Percentiles rank a stretch among this genome's conserved stretches.
Evolutionary conservation across 441 rosid genomes (phyloP).

Genomic region (Erysimum pusillum): DNA sequence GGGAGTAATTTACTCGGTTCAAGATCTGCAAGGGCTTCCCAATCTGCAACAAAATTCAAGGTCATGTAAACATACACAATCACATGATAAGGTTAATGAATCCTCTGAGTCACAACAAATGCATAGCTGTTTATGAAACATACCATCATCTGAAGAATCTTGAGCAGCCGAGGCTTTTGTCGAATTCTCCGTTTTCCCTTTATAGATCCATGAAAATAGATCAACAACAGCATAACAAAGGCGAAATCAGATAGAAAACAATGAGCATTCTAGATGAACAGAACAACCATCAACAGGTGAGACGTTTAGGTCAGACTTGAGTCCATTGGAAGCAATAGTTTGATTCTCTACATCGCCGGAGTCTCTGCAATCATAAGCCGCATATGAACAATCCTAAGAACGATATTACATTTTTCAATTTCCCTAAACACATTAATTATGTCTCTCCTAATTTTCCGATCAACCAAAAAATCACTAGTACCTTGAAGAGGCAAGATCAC

Average conservation of each 20-base stretch:
- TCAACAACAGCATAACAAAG: conserved; percentile 1
- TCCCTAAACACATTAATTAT: conserved; percentile 3
- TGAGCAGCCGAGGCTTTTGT: conserved; percentile 36
- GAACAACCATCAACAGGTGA: conserved; percentile 22
- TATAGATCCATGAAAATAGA: conserved; percentile 13
- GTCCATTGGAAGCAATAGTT: conserved; percentile 26
- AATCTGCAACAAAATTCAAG: conserved; percentile 56
- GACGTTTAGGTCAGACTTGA: conserved; percentile 16
- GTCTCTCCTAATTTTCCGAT: conserved; percentile 3
- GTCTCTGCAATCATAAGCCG: conserved; percentile 39
- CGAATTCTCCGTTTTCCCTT: conserved; percentile 51
- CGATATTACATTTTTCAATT: conserved; percentile 1
- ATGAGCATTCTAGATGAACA: neutral
- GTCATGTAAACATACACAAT: conserved; percentile 14
- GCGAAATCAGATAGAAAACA: conserved; percentile 18
- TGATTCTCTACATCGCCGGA: conserved; percentile 40
- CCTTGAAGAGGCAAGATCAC: conserved; percentile 47
- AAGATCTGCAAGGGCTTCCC: conserved; percentile 88
- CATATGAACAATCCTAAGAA: conserved; percentile 6
- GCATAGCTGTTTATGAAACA: conserved; percentile 16
- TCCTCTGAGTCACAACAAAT: neutral
- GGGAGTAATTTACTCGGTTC: conserved; percentile 65
- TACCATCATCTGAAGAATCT: conserved; percentile 76
- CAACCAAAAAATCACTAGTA: conserved; percentile 26
- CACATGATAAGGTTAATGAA: neutral